These are phyloP conservation scores for Fusarium burgessii DNA, from an alignment of 2,329 filamentous ascomycete genomes.

Conservation along the genomic window DNA sequence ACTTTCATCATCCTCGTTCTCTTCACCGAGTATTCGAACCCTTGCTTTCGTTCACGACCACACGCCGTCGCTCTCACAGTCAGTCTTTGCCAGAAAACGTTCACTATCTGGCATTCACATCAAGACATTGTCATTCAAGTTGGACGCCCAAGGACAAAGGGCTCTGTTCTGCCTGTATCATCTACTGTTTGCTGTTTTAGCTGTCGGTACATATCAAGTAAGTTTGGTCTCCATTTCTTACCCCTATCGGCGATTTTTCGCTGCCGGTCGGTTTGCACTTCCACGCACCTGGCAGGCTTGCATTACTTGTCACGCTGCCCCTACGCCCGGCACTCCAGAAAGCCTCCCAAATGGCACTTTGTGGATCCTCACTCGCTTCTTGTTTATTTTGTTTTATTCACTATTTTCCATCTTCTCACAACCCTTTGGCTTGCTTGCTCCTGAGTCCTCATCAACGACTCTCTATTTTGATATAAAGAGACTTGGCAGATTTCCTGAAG, in stretches of 20 bases:
- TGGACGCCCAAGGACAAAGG: slow-evolving; percentile 39
- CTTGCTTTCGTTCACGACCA: slow-evolving; percentile 11
- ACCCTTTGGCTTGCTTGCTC: background rate
- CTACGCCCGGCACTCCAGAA: too few relatives aligned
- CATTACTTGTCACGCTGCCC: background rate
- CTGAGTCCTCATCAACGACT: background rate
- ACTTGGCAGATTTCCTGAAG: slow-evolving; percentile 39
- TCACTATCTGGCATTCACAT: slow-evolving; percentile 24
- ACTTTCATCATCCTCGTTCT: slow-evolving; percentile 16
- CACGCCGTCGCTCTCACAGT: slow-evolving; percentile 11
- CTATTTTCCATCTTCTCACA: background rate
- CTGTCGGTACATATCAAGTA: slow-evolving; percentile 47
- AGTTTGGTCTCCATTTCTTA: slow-evolving; percentile 36
- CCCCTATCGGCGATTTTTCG: background rate
- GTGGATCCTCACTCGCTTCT: background rate
- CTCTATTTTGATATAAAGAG: background rate
- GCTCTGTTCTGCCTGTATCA: slow-evolving; percentile 51
- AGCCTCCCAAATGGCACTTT: too few relatives aligned
- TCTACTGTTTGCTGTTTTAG: slow-evolving; percentile 53
- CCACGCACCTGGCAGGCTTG: slow-evolving; percentile 2
- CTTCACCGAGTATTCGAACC: slow-evolving; percentile 6
- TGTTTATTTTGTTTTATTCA: background rate
- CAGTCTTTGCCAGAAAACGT: slow-evolving; percentile 19
- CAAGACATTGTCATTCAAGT: slow-evolving; percentile 21
- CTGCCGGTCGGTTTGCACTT: background rate